phyloP scores from a whole-genome alignment of 164 flowering plant genomes.

The Warburgia ugandensis region DNA sequence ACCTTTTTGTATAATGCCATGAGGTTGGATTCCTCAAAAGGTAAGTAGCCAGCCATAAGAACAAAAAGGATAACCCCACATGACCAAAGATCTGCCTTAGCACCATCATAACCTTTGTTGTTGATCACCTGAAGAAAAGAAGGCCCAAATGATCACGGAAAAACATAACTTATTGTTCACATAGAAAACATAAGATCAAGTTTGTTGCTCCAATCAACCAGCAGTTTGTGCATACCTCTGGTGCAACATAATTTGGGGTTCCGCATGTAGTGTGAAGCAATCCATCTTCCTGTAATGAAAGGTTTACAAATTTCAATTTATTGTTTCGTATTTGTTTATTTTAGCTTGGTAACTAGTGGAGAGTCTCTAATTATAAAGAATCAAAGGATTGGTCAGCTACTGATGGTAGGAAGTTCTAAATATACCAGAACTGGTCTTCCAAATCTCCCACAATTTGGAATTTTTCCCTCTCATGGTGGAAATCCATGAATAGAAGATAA shows the following conservation, averaged over 20 bases:
- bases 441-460: too few relatives aligned
- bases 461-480: too few relatives aligned
- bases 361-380: too few relatives aligned
- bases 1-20: conserved; percentile 82
- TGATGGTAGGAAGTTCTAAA: too few relatives aligned
- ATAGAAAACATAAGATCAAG: not conserved
- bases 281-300: conserved; percentile 71
- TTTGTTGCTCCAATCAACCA: not conserved
- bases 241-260: conserved; percentile 98
- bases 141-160: too few relatives aligned
- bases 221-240: conserved; percentile 54
- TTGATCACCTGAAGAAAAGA: conserved; percentile 54
- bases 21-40: conserved; percentile 89
- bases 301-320: too few relatives aligned
- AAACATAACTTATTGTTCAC: not conserved
- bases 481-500: too few relatives aligned
- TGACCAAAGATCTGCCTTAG: conserved; percentile 97
- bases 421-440: too few relatives aligned
- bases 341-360: too few relatives aligned
- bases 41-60: conserved; percentile 93
- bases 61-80: conserved; percentile 95
- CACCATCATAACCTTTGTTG: conserved; percentile 94
- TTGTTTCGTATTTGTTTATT: too few relatives aligned
- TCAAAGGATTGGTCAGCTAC: too few relatives aligned
- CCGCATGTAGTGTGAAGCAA: conserved; percentile 95